Percentiles rank a stretch among this genome's conserved stretches.
Evolutionary conservation across 345 rosid genomes (phyloP).

Genomic region (Clarkia xantiana): DNA sequence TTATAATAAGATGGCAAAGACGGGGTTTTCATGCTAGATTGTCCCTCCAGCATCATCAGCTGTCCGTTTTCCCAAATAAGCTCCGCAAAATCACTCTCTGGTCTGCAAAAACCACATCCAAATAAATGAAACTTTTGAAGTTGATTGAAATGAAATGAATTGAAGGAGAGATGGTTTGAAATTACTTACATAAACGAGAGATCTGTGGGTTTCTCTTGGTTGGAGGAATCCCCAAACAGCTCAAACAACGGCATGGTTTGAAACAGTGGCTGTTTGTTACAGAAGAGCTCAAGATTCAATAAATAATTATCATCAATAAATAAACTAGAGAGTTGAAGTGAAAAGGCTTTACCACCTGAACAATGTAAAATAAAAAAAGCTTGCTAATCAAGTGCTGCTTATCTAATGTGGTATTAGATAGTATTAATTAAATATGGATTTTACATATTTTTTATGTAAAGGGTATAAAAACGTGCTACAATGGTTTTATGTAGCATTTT

Average conservation of each 20-base stretch:
- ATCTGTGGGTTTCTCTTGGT: slow-evolving; percentile 35
- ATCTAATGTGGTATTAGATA: not conserved
- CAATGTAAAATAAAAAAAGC: too few relatives aligned
- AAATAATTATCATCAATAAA: not conserved
- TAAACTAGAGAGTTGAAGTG: not conserved
- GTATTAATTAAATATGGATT: too few relatives aligned
- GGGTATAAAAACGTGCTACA: too few relatives aligned
- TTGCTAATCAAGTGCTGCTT: too few relatives aligned
- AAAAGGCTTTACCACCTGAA: not conserved
- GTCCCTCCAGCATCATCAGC: slow-evolving; percentile 45
- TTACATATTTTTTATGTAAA: too few relatives aligned
- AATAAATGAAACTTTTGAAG: not conserved
- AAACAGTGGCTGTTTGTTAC: not conserved
- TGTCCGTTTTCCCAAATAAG: slow-evolving; percentile 78
- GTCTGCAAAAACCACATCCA: slow-evolving; percentile 26
- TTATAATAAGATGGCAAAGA: slow-evolving; percentile 6
- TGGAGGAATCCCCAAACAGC: slow-evolving; percentile 33
- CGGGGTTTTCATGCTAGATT: slow-evolving; percentile 32
- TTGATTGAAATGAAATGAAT: not conserved
- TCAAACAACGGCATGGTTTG: slow-evolving; percentile 68
- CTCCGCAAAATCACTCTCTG: slow-evolving; percentile 52
- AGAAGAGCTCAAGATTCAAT: slow-evolving; percentile 4
- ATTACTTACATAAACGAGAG: slow-evolving; percentile 44
- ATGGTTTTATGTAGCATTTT: too few relatives aligned
- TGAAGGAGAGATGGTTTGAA: not conserved